These are phyloP conservation scores for Acanthamoeba castellanii DNA, from an alignment of 208 protist species.

Conservation along the genomic window DNA sequence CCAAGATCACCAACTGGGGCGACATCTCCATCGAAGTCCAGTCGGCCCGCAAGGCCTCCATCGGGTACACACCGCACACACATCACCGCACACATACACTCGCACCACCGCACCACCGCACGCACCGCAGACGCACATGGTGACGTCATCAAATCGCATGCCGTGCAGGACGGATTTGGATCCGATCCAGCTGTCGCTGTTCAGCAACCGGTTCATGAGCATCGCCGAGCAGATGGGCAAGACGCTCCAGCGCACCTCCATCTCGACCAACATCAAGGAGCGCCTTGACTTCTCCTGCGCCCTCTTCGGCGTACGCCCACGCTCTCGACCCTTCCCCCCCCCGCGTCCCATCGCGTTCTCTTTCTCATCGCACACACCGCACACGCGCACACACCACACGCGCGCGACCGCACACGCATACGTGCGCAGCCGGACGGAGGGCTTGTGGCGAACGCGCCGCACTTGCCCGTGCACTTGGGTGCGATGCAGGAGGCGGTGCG, in stretches of 20 bases:
- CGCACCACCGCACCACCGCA: background rate
- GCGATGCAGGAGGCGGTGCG: slow-evolving; percentile 95
- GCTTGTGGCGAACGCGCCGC: slow-evolving; percentile 96
- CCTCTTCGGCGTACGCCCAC: slow-evolving; percentile 77
- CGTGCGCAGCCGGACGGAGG: slow-evolving; percentile 92
- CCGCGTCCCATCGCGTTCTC: background rate
- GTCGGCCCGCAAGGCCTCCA: background rate
- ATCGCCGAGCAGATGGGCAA: slow-evolving; percentile 98
- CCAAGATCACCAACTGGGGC: slow-evolving; percentile 90
- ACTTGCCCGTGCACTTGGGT: slow-evolving; percentile 97
- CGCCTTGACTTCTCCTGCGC: slow-evolving; percentile 91
- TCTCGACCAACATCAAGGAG: slow-evolving; percentile 98
- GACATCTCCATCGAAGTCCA: slow-evolving; percentile 51
- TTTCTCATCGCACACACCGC: background rate
- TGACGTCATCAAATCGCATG: too few relatives aligned
- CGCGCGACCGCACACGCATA: too few relatives aligned
- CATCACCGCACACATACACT: too few relatives aligned
- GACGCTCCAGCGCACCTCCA: slow-evolving; percentile 95
- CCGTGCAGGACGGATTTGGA: slow-evolving; percentile 87
- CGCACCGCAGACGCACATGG: background rate
- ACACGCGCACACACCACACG: too few relatives aligned
- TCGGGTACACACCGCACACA: background rate
- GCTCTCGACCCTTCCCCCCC: background rate
- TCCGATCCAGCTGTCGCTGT: slow-evolving; percentile 94
- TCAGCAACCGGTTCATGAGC: slow-evolving; percentile 96